Evolutionary conservation across 2,329 filamentous ascomycete species (phyloP).

Genomic region (Blastomyces emzantsi): DNA sequence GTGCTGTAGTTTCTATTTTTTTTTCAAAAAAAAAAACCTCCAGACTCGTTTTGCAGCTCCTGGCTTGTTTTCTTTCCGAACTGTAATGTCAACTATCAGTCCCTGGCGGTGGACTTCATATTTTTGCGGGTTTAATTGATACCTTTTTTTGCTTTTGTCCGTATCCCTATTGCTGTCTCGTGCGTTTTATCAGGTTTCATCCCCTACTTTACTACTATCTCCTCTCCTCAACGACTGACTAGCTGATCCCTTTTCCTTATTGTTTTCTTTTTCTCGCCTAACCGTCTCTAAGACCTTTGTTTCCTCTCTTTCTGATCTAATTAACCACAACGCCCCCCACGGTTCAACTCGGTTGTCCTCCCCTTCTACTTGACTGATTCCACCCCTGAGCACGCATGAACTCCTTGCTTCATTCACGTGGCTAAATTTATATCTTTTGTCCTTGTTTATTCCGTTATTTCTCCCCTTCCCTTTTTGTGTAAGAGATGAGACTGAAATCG

Average conservation of each 20-base stretch:
- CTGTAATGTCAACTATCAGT: constrained; percentile 1
- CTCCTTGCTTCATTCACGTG: background rate
- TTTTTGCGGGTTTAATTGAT: background rate
- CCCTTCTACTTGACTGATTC: background rate
- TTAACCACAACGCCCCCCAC: background rate
- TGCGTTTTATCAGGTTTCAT: constrained; percentile 2
- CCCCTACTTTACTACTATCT: background rate
- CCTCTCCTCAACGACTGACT: background rate
- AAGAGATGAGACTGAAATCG: background rate
- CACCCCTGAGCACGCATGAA: background rate
- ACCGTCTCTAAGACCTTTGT: background rate
- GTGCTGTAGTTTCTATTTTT: constrained; percentile 2
- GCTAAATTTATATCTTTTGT: background rate
- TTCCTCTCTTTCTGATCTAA: background rate
- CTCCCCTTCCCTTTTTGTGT: background rate
- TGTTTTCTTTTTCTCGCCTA: background rate
- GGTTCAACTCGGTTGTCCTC: background rate
- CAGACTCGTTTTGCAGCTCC: background rate
- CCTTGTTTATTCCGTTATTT: background rate
- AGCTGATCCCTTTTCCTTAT: background rate
- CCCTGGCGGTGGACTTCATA: constrained; percentile 6
- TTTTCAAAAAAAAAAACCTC: background rate
- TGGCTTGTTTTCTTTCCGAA: constrained; percentile 1
- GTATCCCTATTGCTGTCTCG: background rate
- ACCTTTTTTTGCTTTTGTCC: background rate